Evolutionary conservation across 441 rosid genomes (phyloP).

Genomic region (Adansonia gregorii): DNA sequence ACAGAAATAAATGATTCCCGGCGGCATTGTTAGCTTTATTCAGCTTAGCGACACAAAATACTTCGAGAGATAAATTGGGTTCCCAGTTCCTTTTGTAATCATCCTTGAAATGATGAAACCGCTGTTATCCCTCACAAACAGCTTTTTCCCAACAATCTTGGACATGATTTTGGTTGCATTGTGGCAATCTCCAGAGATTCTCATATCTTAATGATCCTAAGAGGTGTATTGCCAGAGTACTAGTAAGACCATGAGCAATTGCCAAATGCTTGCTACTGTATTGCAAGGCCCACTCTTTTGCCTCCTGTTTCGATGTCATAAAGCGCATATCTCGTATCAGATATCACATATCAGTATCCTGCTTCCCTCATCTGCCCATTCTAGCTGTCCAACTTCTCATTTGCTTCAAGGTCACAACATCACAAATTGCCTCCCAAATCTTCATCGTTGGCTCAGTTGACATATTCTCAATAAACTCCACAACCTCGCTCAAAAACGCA

Average conservation of each 20-base stretch:
- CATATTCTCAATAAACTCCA: too few species aligned
- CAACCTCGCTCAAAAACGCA: too few species aligned
- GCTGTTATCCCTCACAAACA: conserved; percentile 69
- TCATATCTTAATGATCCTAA: conserved; percentile 66
- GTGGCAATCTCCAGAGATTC: conserved; percentile 71
- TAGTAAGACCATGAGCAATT: conserved; percentile 65
- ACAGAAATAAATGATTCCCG: background rate
- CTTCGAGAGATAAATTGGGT: background rate
- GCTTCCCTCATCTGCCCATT: too few species aligned
- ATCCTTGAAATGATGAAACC: conserved; percentile 70
- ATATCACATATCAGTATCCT: too few species aligned
- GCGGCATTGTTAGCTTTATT: background rate
- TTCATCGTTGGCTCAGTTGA: too few species aligned
- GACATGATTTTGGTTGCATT: conserved; percentile 71
- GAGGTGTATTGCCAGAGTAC: conserved; percentile 63
- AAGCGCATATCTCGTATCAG: too few species aligned
- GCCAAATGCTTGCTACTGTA: conserved; percentile 68
- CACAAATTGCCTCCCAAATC: too few species aligned
- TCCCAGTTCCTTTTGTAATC: background rate
- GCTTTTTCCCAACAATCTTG: conserved; percentile 66
- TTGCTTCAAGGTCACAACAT: too few species aligned
- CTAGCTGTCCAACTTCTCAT: too few species aligned
- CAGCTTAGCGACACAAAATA: background rate
- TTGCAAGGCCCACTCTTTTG: conserved; percentile 64
- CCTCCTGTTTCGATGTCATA: conserved; percentile 40